Conservation (phyloP, 768 basidiomycete genomes). For the Stropharia rugosoannulata region DNA sequence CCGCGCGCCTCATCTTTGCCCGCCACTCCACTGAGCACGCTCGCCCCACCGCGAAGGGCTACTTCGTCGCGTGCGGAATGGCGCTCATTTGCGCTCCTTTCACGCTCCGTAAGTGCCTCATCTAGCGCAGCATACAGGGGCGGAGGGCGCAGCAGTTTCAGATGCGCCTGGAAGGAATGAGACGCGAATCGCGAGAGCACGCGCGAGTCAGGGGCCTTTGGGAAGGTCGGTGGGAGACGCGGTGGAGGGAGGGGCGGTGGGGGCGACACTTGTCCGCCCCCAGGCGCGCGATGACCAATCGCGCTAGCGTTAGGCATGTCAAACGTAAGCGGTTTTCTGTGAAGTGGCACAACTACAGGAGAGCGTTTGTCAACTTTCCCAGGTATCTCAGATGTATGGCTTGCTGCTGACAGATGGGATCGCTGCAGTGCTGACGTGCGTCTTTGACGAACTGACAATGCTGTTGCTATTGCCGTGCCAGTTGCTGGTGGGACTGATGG, state of each 20-base stretch:
- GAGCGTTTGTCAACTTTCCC: too few species aligned
- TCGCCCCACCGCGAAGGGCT: neutral
- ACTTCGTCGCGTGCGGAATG: neutral
- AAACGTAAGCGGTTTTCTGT: too few species aligned
- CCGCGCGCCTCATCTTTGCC: neutral
- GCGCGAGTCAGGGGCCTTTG: neutral
- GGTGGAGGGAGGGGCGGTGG: too few species aligned
- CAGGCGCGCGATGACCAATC: too few species aligned
- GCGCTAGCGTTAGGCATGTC: too few species aligned
- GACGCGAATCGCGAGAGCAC: neutral
- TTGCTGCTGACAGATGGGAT: conserved; percentile 1
- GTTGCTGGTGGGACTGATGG: neutral
- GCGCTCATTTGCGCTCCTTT: neutral
- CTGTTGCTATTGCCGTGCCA: neutral
- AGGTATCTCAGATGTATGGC: too few species aligned
- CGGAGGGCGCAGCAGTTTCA: neutral
- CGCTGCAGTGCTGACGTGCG: neutral
- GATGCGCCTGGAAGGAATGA: neutral
- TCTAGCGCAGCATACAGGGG: neutral
- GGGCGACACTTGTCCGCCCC: too few species aligned
- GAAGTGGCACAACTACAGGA: too few species aligned
- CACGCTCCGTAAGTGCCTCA: neutral
- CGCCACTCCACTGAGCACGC: neutral
- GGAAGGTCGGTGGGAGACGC: neutral
- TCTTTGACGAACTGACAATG: neutral